Evolutionary conservation across 2,329 filamentous ascomycete genomes (phyloP).

Genomic region (Talaromyces sp.): DNA sequence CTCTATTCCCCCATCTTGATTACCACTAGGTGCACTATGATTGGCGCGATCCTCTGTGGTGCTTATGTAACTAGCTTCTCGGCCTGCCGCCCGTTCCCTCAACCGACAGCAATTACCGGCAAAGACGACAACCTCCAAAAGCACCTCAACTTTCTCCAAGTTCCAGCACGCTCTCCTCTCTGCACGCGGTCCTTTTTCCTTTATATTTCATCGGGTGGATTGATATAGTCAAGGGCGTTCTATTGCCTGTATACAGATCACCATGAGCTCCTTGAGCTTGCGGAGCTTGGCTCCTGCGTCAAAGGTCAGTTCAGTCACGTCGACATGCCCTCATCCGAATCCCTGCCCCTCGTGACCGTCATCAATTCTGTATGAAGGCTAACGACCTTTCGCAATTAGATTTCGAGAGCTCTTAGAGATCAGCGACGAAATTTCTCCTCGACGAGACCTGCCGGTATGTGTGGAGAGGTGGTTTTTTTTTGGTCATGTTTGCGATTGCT

Average conservation of each 20-base stretch:
- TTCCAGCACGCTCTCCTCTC: slow-evolving; percentile 22
- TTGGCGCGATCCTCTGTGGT: slow-evolving; percentile 34
- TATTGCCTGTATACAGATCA: slow-evolving; percentile 28
- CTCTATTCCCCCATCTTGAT: no score
- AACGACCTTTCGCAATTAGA: slow-evolving; percentile 44
- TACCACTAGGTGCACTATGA: slow-evolving; percentile 32
- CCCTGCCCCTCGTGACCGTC: slow-evolving; percentile 17
- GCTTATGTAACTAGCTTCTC: slow-evolving; percentile 34
- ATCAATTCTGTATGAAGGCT: slow-evolving; percentile 22
- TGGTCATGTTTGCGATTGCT: slow-evolving; percentile 21
- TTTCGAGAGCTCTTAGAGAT: slow-evolving; percentile 60
- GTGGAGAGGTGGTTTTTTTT: slow-evolving; percentile 22
- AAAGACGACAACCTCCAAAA: slow-evolving; percentile 5
- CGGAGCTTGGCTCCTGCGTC: slow-evolving; percentile 49
- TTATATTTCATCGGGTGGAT: slow-evolving; percentile 24
- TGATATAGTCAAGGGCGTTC: slow-evolving; percentile 18
- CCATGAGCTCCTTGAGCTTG: slow-evolving; percentile 49
- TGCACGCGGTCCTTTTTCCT: slow-evolving; percentile 22
- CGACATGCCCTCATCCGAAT: slow-evolving; percentile 16
- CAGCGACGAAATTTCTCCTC: slow-evolving; percentile 80
- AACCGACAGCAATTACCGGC: slow-evolving; percentile 22
- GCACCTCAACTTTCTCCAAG: slow-evolving; percentile 12
- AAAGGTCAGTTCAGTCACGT: slow-evolving; percentile 41
- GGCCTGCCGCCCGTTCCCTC: slow-evolving; percentile 22
- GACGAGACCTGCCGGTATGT: slow-evolving; percentile 71